A percentile compares a stretch with the other conserved stretches of the same genome.
These are phyloP conservation scores for Boletus tomentosulus DNA, from an alignment of 768 basidiomycete genomes.

Conservation along the genomic window DNA sequence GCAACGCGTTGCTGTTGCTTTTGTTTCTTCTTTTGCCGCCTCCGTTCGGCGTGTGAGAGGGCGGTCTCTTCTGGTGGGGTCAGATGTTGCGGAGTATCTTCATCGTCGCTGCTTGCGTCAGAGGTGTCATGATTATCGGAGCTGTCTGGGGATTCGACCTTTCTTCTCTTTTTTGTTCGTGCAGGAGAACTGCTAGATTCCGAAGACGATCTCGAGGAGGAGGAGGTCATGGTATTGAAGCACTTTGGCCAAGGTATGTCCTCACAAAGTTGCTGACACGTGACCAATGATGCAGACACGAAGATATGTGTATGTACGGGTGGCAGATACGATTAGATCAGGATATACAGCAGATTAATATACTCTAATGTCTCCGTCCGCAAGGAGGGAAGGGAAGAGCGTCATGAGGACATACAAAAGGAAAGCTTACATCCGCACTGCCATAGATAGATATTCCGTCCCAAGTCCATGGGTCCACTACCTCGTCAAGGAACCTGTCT, in stretches of 20 bases:
- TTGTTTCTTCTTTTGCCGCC: slow-evolving; percentile 53
- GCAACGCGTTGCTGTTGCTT: slow-evolving; percentile 21
- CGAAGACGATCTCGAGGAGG: slow-evolving; percentile 29
- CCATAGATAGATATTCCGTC: slow-evolving; percentile 1
- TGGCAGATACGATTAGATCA: slow-evolving; percentile 9
- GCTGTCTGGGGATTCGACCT: slow-evolving; percentile 13
- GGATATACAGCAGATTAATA: slow-evolving; percentile 20
- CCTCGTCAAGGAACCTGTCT: slow-evolving; percentile 13
- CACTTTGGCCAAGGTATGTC: background rate
- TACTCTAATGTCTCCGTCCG: slow-evolving; percentile 19
- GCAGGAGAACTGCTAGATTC: slow-evolving; percentile 30
- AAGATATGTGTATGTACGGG: background rate
- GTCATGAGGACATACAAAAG: slow-evolving; percentile 1
- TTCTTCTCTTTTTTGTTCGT: slow-evolving; percentile 22
- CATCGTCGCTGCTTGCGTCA: slow-evolving; percentile 4
- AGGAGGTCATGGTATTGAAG: slow-evolving; percentile 14
- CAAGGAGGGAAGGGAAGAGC: background rate
- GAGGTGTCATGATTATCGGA: slow-evolving; percentile 28
- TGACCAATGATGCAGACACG: background rate
- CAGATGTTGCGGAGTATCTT: slow-evolving; percentile 4
- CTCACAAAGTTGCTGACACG: background rate
- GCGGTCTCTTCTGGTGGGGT: slow-evolving; percentile 33
- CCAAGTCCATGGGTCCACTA: background rate
- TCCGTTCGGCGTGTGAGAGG: slow-evolving; percentile 72
- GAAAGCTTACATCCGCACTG: slow-evolving; percentile 2